Evolutionary conservation across 1,284 basidiomycete species (phyloP), one percentile per base, ranked within the genome.

Genomic region (Rhodotorula sp.): DNA sequence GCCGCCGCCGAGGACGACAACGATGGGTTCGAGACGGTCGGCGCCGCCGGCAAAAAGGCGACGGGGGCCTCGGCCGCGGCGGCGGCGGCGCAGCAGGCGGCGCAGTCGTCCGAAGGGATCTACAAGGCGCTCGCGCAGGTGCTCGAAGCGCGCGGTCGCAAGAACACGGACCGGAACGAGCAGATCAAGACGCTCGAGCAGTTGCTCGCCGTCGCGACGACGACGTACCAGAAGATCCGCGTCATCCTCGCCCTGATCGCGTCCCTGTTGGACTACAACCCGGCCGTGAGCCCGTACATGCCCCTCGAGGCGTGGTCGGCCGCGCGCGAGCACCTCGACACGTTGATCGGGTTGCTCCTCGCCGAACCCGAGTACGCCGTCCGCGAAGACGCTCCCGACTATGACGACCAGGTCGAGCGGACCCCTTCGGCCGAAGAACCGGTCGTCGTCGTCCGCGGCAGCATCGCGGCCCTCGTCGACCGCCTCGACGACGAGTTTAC

Each of bases 401-500:
- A 98, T 81, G 95, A 98, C 78, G 95, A 98, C 77, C 84, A 89
- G 66, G 82, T 86, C 45, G 96, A 99, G 82, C 88, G 96, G 64
- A 84, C 87, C 14, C 94, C 95, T 12, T 84, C 71, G 66, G 69
- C 63, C n/a, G 83, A 85, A 6, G 89, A 91, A 76, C 87, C 88
- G 15, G 78, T 89, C 61, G 89, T 94, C 66, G 85, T 87, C 67
- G 89, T 97, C 70, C 88, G 93, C 65, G 94, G 94, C 57, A 94
- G 91, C 79, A 87, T 97, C 79, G 93, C 95, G 81, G 92, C 91
- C 79, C 92, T 97, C 78, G 86, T 99, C 62, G 96, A 99, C 82
- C 89, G 95, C 69, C 83, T 99, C 64, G 96, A 99, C 81, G 96
- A 99, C 79, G 96, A 99, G 83, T 99, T 99, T 82, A 98, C 93